Percentiles rank a stretch among this genome's conserved stretches.
Conservation (phyloP, 2,329 filamentous ascomycete genomes). For the Pseudogymnoascus sp. region DNA sequence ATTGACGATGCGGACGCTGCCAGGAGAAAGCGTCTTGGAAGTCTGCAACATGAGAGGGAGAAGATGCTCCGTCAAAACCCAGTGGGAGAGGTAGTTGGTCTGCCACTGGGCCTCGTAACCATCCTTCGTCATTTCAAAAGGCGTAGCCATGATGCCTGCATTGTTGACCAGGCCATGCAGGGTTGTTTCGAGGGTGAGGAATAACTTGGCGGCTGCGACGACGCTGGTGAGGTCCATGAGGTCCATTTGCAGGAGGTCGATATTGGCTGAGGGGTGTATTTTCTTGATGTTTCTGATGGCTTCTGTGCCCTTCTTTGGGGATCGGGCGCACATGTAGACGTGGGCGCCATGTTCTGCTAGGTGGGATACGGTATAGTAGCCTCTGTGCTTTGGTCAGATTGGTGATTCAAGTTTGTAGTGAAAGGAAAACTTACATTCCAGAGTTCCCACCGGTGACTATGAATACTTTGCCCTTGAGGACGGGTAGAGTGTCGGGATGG, state of each 20-base stretch:
- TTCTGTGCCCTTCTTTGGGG: constrained; percentile 17
- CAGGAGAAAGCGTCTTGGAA: constrained; percentile 18
- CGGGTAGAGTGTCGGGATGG: constrained; percentile 37
- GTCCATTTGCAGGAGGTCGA: constrained; percentile 33
- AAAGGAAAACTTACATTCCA: constrained; percentile 36
- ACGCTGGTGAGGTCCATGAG: constrained; percentile 33
- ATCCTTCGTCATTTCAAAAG: constrained; percentile 32
- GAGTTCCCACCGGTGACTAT: constrained; percentile 42
- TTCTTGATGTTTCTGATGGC: constrained; percentile 21
- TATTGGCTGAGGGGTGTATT: constrained; percentile 17
- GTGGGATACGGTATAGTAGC: constrained; percentile 21
- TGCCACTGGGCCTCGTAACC: constrained; percentile 33
- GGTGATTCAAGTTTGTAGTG: constrained; percentile 11
- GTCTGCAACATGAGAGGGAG: constrained; percentile 22
- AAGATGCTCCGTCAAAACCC: constrained; percentile 21
- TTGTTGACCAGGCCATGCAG: constrained; percentile 39
- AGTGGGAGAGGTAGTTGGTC: constrained; percentile 31
- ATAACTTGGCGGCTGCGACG: constrained; percentile 24
- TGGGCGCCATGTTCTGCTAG: constrained; percentile 24
- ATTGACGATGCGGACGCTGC: constrained; percentile 24
- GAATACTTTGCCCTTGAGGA: constrained; percentile 38
- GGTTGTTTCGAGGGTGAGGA: constrained; percentile 18
- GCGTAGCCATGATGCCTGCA: constrained; percentile 37
- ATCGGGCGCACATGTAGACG: constrained; percentile 24
- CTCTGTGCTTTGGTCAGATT: constrained; percentile 20